Base-by-base conservation (phyloP, 257 asterid species). In the Rehmannia glutinosa region DNA sequence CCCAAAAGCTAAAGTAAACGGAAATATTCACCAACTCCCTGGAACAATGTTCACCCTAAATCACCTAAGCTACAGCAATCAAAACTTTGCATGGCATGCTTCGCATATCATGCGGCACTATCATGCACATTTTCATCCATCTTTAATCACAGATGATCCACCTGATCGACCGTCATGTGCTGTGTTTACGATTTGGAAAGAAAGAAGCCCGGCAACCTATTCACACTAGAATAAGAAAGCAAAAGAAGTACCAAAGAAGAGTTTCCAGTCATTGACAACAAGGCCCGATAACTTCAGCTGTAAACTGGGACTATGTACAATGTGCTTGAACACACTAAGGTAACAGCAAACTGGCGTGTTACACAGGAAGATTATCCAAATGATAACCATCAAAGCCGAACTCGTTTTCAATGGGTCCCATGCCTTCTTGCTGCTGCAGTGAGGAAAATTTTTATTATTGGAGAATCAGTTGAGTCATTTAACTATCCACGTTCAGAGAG, bases 331-430 rank as follows among this genome's bases (percentile, higher is more conserved):
- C 47, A 68, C 56, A 45, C 64, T 59, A 68, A 61, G 51, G 63
- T 59, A 66, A 51, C 36, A 56, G 46, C 50, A 36, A 9, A 19
- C 24, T 8, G 42, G 66, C n/a, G 1, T 42, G 51, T 70, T 75
- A 92, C 46, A 86, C 95, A 0, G 96, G 89, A 54, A 86, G 90
- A 64, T 89, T 83, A 66, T 89, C 96, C 79, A 81, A 57, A 32
- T 80, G 78, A 74, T 84, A 84, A 8, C 83, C 90, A 47, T 89
- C 95, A 9, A 77, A 83, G 55, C 87, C 90, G 64, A 87, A 84
- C 62, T 92, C 96, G 13, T n/a, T 81, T 42, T 86, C 96, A 52
- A 82, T 77, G 11, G 83, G 62, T 25, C 78, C 88, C 56, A 82
- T 41, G 68, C 85, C 81, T 70, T 78, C 93, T 77, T 87, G 93